Evolutionary conservation across 129 eudicot genomes (phyloP), one percentile per base, ranked within the genome.

Genomic region (Lactuca saligna): DNA sequence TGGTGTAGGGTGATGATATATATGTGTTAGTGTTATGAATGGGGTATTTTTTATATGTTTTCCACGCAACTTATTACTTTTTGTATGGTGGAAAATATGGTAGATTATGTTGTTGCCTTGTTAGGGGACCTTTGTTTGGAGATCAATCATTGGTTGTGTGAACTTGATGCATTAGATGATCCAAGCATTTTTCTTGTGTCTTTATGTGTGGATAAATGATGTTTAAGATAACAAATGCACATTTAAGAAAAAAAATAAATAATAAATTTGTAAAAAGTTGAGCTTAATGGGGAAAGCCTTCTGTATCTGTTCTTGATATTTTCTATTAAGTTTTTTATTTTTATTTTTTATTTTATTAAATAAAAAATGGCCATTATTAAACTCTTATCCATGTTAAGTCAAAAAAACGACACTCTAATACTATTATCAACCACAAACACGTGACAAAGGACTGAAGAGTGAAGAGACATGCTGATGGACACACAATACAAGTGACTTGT

Each of bases 31-130:
- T 64, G 71, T 63, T 31, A 7, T 17, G 34, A 72, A 72, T 72
- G 75, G 57, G 63, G 41, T 25, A 25, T 60, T 68, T 48, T 66
- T 54, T 57, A 56, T 71, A 63, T 67, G 71, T 67, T 61, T 56
- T 68, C 70, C 75, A 73, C 67, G 79, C 11, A 60, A 67, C 53
- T 72, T 67, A 8, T 31, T 17, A 31, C 57, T 59, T 66, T 61
- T 53, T 20, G 37, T 20, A 35, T 79, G 79, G 75, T 79, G 75
- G 71, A 66, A 41, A 15, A 51, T 73, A 59, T 35, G 3, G 70
- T 61, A 11, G 44, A 20, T 67, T 76, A 17, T 79, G 62, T 16
- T 54, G 75, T 73, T 73, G 54, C 70, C 46, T 66, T 72, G 71
- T 54, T 32, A 37, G 33, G 71, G 42, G 55, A 61, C 71, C 75